Evolutionary conservation across 2,329 filamentous ascomycete species (phyloP).

Genomic region (Alternaria infectoria): DNA sequence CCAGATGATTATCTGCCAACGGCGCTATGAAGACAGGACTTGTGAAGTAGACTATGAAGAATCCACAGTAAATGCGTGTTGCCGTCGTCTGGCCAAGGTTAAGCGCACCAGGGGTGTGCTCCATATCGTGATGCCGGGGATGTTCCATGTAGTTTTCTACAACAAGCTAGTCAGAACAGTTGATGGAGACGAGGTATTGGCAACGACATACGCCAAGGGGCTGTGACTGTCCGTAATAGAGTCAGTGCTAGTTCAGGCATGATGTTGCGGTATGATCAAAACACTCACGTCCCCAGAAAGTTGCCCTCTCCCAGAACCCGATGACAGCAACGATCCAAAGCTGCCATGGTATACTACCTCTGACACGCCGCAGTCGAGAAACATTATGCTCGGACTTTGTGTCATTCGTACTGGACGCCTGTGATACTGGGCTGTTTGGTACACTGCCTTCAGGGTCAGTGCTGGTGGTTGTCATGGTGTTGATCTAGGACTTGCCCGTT

Average conservation of each 20-base stretch:
- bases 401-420: constrained; percentile 5
- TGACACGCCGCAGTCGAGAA: constrained; percentile 24
- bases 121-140: constrained; percentile 22
- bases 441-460: not conserved
- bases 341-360: constrained; percentile 28
- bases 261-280: constrained; percentile 1
- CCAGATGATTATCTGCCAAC: constrained; percentile 49
- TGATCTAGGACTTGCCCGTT: not conserved
- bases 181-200: not conserved
- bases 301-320: constrained; percentile 34
- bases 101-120: constrained; percentile 44
- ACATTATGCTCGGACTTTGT: not conserved
- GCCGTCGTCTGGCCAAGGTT: constrained; percentile 49
- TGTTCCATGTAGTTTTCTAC: constrained; percentile 55
- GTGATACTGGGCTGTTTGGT: constrained; percentile 4
- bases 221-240: constrained; percentile 19
- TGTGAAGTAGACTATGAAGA: constrained; percentile 60
- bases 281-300: constrained; percentile 34
- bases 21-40: constrained; percentile 46
- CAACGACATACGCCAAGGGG: constrained; percentile 40
- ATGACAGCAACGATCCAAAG: constrained; percentile 36
- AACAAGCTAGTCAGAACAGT: not conserved
- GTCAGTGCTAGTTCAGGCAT: constrained; percentile 12
- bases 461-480: not conserved
- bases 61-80: constrained; percentile 62